Evolutionary conservation across 164 flowering plant genomes (phyloP).

Genomic region (Annona cherimola): DNA sequence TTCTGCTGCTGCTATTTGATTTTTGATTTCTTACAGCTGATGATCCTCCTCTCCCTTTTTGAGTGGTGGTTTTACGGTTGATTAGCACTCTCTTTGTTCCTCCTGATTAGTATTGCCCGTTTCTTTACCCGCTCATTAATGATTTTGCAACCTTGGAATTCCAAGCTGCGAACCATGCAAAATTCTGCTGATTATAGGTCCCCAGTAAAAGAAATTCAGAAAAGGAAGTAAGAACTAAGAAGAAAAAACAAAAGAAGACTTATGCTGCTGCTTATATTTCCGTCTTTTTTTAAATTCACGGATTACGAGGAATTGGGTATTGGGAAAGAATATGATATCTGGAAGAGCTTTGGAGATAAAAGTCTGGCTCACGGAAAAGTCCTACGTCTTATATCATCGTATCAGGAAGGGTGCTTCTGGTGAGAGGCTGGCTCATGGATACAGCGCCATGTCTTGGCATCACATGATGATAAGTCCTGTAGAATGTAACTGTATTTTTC

Average conservation of each 20-base stretch:
- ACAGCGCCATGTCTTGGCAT: background rate
- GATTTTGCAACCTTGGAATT: background rate
- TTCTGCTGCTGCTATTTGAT: background rate
- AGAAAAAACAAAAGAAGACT: too few relatives aligned
- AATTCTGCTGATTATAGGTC: background rate
- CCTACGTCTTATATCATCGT: background rate
- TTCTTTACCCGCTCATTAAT: too few relatives aligned
- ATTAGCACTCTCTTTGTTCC: background rate
- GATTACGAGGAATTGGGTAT: background rate
- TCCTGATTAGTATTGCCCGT: background rate
- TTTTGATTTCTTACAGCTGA: background rate
- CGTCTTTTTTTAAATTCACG: background rate
- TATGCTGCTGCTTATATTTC: background rate
- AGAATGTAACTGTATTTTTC: too few relatives aligned
- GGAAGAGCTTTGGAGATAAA: background rate
- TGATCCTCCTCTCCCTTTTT: background rate
- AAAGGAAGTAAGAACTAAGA: too few relatives aligned
- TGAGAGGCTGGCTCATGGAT: background rate
- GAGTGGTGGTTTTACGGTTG: background rate
- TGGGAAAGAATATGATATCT: background rate
- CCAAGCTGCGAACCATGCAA: background rate
- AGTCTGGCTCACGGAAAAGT: background rate
- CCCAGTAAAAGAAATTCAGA: background rate
- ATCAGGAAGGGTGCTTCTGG: background rate
- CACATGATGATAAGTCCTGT: background rate